Evolutionary conservation across 2,329 filamentous ascomycete species (phyloP).

Genomic region (Didymella sp.): DNA sequence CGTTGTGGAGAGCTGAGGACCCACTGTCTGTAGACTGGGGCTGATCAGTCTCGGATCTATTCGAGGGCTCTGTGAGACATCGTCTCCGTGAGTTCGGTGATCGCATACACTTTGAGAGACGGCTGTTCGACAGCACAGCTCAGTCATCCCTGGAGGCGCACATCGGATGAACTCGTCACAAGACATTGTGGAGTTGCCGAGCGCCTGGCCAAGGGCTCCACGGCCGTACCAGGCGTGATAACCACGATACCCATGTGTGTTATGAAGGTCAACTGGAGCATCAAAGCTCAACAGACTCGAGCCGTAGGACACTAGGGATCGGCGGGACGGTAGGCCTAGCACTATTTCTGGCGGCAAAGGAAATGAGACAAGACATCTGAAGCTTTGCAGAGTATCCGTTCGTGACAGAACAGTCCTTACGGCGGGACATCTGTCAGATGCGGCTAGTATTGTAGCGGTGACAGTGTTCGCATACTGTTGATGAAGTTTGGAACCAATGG

Average conservation of each 20-base stretch:
- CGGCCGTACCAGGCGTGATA: neutral
- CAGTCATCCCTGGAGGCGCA: neutral
- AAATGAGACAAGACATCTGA: conserved; percentile 5
- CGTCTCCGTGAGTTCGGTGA: neutral
- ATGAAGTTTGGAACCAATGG: conserved; percentile 2
- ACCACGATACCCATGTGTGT: conserved; percentile 1
- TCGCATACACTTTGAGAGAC: neutral
- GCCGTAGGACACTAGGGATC: conserved; percentile 5
- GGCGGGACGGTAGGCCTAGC: conserved; percentile 11
- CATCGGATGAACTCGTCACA: neutral
- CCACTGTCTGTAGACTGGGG: conserved; percentile 1
- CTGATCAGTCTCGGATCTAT: neutral
- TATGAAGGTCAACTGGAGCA: neutral
- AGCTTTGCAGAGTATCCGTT: neutral
- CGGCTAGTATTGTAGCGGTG: neutral
- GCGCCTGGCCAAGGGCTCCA: neutral
- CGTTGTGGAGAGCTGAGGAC: conserved; percentile 10
- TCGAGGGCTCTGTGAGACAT: conserved; percentile 1
- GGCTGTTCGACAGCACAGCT: neutral
- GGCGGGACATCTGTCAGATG: neutral
- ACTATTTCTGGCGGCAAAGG: conserved; percentile 13
- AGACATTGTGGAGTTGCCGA: neutral
- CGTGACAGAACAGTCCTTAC: neutral
- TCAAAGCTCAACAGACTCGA: neutral
- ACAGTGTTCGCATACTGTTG: neutral